Conservation (phyloP, 2,329 filamentous ascomycete genomes). For the Stemphylium beticola region DNA sequence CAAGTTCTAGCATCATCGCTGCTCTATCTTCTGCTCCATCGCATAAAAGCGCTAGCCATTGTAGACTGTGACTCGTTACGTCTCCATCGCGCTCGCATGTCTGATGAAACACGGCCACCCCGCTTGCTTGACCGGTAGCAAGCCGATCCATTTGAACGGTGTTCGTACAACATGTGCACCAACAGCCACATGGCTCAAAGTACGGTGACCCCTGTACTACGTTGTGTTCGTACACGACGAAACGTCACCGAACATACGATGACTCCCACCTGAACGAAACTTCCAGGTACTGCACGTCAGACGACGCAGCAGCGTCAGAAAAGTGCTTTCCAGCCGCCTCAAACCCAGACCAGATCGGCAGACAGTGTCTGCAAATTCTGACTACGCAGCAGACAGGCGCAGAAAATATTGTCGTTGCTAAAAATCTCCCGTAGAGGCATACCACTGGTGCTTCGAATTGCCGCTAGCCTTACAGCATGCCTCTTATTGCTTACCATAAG, state of each 20-base stretch:
- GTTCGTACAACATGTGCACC: slow-evolving; percentile 1
- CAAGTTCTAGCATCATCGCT: too few relatives aligned
- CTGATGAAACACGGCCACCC: not conserved
- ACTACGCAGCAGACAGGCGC: not conserved
- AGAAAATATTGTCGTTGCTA: not conserved
- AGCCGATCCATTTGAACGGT: not conserved
- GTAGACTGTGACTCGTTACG: too few relatives aligned
- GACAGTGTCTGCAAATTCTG: too few relatives aligned
- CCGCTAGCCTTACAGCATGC: not conserved
- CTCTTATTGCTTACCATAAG: not conserved
- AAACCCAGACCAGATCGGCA: too few relatives aligned
- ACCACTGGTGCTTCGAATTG: not conserved
- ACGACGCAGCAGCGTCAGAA: not conserved
- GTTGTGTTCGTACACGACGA: not conserved
- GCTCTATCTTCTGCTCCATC: too few relatives aligned
- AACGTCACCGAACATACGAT: not conserved
- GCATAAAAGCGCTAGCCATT: too few relatives aligned
- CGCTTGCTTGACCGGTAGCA: not conserved
- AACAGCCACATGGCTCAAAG: slow-evolving; percentile 19
- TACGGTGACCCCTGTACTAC: slow-evolving; percentile 14
- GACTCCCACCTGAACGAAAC: not conserved
- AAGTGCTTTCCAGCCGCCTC: too few relatives aligned
- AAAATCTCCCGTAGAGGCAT: not conserved
- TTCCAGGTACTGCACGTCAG: not conserved
- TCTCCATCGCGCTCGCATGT: too few relatives aligned